These are phyloP conservation scores for Mucor racemosus DNA, from an alignment of 371 early-diverging fungal species.

Conservation along the genomic window DNA sequence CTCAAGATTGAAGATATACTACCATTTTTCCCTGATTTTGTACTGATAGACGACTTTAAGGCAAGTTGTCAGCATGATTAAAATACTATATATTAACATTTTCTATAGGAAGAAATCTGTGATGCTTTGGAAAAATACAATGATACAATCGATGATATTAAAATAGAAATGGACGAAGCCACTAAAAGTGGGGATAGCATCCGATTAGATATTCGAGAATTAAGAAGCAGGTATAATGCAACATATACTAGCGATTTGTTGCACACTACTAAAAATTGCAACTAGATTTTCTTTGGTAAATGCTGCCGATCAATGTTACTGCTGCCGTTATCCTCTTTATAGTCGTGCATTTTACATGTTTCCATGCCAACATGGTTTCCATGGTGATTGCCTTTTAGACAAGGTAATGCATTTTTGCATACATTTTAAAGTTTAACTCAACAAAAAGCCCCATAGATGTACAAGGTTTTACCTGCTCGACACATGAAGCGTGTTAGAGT, in stretches of 20 bases:
- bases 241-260: not conserved
- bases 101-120: slow-evolving; percentile 74
- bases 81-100: too few species aligned
- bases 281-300: slow-evolving; percentile 78
- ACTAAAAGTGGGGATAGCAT: slow-evolving; percentile 83
- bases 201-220: slow-evolving; percentile 79
- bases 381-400: slow-evolving; percentile 82
- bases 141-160: slow-evolving; percentile 77
- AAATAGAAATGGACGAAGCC: slow-evolving; percentile 90
- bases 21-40: slow-evolving; percentile 95
- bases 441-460: slow-evolving; percentile 33
- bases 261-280: not conserved
- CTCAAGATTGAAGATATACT: slow-evolving; percentile 94
- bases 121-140: slow-evolving; percentile 87
- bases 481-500: slow-evolving; percentile 50
- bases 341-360: slow-evolving; percentile 91
- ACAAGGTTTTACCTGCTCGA: slow-evolving; percentile 34
- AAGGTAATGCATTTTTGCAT: slow-evolving; percentile 47
- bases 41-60: slow-evolving; percentile 93
- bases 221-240: slow-evolving; percentile 63
- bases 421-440: not conserved
- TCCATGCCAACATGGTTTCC: slow-evolving; percentile 94
- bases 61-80: not conserved
- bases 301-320: slow-evolving; percentile 79
- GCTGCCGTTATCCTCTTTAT: slow-evolving; percentile 79